A percentile compares a stretch with the other conserved stretches of the same genome.
These are phyloP conservation scores for Pseudogymnoascus sp. DNA, from an alignment of 2,329 filamentous ascomycete genomes.

Conservation along the genomic window DNA sequence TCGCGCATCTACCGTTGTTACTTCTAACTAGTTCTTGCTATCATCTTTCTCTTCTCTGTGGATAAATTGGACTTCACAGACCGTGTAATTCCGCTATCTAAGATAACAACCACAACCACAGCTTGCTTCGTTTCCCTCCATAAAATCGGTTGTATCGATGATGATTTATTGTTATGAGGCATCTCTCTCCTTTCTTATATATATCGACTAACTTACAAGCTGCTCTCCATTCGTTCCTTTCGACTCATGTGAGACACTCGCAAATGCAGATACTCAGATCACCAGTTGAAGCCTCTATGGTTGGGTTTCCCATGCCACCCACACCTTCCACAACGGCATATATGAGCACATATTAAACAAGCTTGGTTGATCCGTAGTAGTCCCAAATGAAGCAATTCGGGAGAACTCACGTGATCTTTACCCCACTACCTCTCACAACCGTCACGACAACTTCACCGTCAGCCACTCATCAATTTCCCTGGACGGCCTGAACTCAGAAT, in stretches of 20 bases:
- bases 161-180: no score
- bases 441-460: neutral
- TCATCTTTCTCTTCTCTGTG: neutral
- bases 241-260: neutral
- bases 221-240: neutral
- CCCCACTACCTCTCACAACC: neutral
- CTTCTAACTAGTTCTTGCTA: neutral
- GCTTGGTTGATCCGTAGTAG: neutral
- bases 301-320: neutral
- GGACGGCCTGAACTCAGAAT: neutral
- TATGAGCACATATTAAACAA: neutral
- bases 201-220: neutral
- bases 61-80: neutral
- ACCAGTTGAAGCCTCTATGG: neutral
- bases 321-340: neutral
- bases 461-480: neutral
- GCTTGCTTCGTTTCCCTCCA: neutral
- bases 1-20: neutral
- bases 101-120: no score
- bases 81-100: neutral
- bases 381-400: neutral
- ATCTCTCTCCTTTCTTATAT: neutral
- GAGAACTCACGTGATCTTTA: neutral
- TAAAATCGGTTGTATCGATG: no score
- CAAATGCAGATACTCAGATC: neutral